A percentile compares a stretch with the other conserved stretches of the same genome.
Conservation (phyloP, 371 early-diverging fungal species). For the Actinomortierella wolfii region DNA sequence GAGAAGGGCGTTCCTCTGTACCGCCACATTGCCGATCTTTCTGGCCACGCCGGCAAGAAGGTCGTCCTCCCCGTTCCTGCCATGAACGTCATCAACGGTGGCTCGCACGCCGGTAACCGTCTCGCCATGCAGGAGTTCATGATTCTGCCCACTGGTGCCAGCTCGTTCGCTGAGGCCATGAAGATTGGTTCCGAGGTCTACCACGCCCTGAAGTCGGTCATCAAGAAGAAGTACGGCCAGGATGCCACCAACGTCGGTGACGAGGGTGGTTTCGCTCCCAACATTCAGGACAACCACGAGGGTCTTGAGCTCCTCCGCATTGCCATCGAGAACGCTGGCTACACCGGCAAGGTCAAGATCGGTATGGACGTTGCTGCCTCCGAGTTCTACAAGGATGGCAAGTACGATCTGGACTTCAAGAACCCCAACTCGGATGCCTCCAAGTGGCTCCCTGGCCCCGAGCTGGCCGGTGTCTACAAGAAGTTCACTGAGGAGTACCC, state of each 20-base stretch:
- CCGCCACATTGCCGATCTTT: slow-evolving; percentile 88
- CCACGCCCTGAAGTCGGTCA: slow-evolving; percentile 91
- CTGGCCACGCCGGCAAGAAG: slow-evolving; percentile 74
- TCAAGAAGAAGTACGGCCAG: slow-evolving; percentile 97
- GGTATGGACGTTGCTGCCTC: slow-evolving; percentile 99
- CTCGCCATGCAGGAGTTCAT: slow-evolving; percentile 99
- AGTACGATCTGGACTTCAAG: slow-evolving; percentile 98
- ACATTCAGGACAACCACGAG: slow-evolving; percentile 96
- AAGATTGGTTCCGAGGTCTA: slow-evolving; percentile 97
- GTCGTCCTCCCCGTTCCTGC: slow-evolving; percentile 96
- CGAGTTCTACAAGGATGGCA: slow-evolving; percentile 94
- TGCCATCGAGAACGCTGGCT: slow-evolving; percentile 93
- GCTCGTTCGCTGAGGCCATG: slow-evolving; percentile 95
- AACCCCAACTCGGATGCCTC: slow-evolving; percentile 84
- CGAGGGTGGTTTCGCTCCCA: slow-evolving; percentile 99
- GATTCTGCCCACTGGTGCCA: slow-evolving; percentile 97
- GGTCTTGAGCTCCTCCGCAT: slow-evolving; percentile 91
- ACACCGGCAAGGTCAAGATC: slow-evolving; percentile 94
- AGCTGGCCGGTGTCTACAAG: slow-evolving; percentile 88
- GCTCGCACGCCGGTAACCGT: slow-evolving; percentile 99
- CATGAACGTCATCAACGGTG: slow-evolving; percentile 99
- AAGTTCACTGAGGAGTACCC: slow-evolving; percentile 90
- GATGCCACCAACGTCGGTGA: slow-evolving; percentile 99
- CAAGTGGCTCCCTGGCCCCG: slow-evolving; percentile 73
- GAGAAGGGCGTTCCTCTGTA: slow-evolving; percentile 90